Base-by-base conservation (phyloP, 352 stramenopile species). In the Phytophthora sansomeana region DNA sequence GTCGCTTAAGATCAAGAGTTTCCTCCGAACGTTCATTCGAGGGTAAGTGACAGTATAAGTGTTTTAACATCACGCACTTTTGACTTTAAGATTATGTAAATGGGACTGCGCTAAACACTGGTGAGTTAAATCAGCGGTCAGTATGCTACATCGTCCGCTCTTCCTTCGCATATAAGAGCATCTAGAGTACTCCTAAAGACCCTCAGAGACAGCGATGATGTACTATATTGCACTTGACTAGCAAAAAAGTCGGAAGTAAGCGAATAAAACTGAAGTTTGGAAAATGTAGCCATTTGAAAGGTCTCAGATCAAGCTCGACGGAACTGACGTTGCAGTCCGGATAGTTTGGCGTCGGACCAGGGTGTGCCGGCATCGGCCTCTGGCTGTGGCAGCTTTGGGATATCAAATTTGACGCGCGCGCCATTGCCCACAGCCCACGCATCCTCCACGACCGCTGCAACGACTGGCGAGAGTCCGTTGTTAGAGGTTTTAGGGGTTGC, bases 311-410 rank as follows among this genome's bases (percentile, higher is more conserved):
- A 66, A 14, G 62, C 43, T 41, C 61, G 57, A 29, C 67, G 72
- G 17, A 70, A 71, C 53, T 80, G 69, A 5, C 72, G 68, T 32
- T 77, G 69, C 26, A 80, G 44, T 44, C 66, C 69, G 11, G 69
- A 81, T 19, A 93, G 72, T 53, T 92, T 94, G 46, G 79, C 77
- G 58, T 94, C 84, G 9, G 82, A 92, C 84, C 84, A 94, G 1
- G 83, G 86, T 19, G 76, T 93, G 2, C 79, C 79, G 3, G 68
- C 73, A 30, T 91, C 84, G 7, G 62, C 60, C 4, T 92, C 83
- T 10, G 72, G 72, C 46, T 94, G 86, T 14, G 81, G 82, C n/a
- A 92, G 72, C 59, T 89, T 92, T 14, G 85, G 83, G 49, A 94
- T 94, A 21, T 92, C 80, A 28, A 92, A 92, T 33, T 73, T 77